A percentile compares a stretch with the other conserved stretches of the same genome.
Conservation (phyloP, 23 red algal genomes). For the Rhodosorus marinus region DNA sequence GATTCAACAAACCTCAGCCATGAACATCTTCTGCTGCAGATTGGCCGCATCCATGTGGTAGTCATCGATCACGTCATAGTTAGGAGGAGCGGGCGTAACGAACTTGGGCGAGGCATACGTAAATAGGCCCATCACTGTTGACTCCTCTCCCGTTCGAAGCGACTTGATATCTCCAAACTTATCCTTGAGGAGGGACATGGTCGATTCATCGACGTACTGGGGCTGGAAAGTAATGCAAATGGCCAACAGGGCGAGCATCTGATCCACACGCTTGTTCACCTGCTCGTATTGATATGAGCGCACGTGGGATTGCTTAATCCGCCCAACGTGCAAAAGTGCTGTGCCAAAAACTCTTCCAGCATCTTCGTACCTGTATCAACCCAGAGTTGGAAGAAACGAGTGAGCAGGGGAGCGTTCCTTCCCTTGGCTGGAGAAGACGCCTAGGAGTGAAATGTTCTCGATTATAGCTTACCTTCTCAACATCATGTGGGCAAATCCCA, state of each 20-base stretch:
- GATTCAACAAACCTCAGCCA: constrained; percentile 23
- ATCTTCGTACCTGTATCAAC: constrained; percentile 98
- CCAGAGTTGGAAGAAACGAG: too few relatives aligned
- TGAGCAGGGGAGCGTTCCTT: too few relatives aligned
- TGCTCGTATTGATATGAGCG: constrained; percentile 98
- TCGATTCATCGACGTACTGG: constrained; percentile 71
- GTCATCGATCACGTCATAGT: constrained; percentile 36
- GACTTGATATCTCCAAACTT: constrained; percentile 62
- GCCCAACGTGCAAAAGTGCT: constrained; percentile 51
- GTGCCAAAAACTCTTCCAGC: constrained; percentile 57
- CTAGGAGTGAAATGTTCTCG: too few relatives aligned
- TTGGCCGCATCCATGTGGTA: constrained; percentile 35
- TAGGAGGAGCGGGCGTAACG: constrained; percentile 50
- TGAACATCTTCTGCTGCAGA: constrained; percentile 50
- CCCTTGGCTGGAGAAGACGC: too few relatives aligned
- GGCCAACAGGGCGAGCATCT: constrained; percentile 81
- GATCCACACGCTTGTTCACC: constrained; percentile 91
- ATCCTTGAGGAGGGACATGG: constrained; percentile 51
- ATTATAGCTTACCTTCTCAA: too few relatives aligned
- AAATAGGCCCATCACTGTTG: constrained; percentile 67
- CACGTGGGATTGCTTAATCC: constrained; percentile 83
- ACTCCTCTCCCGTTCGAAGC: constrained; percentile 62
- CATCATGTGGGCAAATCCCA: constrained; percentile 91
- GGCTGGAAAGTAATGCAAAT: constrained; percentile 45
- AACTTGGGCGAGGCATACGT: constrained; percentile 89